These are phyloP conservation scores for Dactylis glomerata DNA, from an alignment of 176 grass and related monocot species.

Conservation along the genomic window DNA sequence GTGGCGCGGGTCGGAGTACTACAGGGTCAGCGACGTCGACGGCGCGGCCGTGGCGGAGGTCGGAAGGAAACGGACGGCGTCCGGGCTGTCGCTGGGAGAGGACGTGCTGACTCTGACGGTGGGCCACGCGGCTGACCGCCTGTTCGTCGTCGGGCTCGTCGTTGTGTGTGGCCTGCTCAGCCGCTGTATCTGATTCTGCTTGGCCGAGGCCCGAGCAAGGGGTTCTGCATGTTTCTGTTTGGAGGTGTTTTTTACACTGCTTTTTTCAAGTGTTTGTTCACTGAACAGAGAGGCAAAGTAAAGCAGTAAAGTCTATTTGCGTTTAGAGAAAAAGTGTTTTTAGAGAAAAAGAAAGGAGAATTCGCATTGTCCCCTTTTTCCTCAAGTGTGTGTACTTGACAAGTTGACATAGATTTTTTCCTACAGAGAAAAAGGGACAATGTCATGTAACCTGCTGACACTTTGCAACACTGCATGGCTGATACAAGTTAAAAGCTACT, in stretches of 20 bases:
- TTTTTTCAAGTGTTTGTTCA: neutral
- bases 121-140: constrained; percentile 25
- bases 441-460: no score
- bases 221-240: neutral
- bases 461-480: no score
- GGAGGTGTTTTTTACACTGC: neutral
- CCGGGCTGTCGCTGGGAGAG: constrained; percentile 54
- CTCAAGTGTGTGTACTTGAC: no score
- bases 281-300: neutral
- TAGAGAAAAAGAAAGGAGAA: no score
- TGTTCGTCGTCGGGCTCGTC: constrained; percentile 53
- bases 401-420: no score
- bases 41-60: constrained; percentile 20
- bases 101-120: constrained; percentile 64
- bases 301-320: neutral
- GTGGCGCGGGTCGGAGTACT: constrained; percentile 45
- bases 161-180: constrained; percentile 64
- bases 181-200: constrained; percentile 33
- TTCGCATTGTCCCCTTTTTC: no score
- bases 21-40: constrained; percentile 9
- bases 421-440: no score
- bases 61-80: constrained; percentile 48
- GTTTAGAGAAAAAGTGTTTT: neutral
- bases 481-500: no score
- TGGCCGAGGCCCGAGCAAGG: neutral